phyloP scores from a whole-genome alignment of 441 rosid species.

The Populus tomentosa region DNA sequence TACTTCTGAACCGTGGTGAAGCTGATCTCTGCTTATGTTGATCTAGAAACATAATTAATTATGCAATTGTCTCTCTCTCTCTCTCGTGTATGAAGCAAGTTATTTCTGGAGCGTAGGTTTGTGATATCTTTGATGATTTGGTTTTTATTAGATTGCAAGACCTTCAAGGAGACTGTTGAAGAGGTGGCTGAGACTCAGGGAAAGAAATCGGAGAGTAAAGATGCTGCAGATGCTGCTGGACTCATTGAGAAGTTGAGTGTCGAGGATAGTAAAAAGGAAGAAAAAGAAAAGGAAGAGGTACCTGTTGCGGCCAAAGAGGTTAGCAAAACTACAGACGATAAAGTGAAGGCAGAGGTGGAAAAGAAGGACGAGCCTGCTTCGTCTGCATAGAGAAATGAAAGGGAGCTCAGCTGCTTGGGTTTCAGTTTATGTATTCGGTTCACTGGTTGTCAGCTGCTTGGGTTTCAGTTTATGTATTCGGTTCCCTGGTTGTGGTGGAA shows the following conservation, averaged over 20 bases:
- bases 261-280: conserved; percentile 32
- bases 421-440: background rate
- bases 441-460: background rate
- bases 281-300: conserved; percentile 32
- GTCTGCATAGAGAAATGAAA: background rate
- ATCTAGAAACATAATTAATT: background rate
- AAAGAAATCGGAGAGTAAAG: conserved; percentile 58
- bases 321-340: conserved; percentile 18
- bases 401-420: background rate
- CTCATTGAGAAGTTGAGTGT: conserved; percentile 74
- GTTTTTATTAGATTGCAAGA: conserved; percentile 20
- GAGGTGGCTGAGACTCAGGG: conserved; percentile 66
- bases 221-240: conserved; percentile 53
- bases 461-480: background rate
- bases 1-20: background rate
- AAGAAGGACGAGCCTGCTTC: conserved; percentile 9
- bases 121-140: background rate
- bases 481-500: background rate
- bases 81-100: background rate
- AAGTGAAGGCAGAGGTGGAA: conserved; percentile 3
- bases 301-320: conserved; percentile 21
- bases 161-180: conserved; percentile 67
- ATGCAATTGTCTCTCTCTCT: background rate
- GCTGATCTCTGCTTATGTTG: background rate
- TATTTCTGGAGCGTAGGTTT: background rate